These are phyloP conservation scores for Alternaria viburni DNA, from an alignment of 2,329 filamentous ascomycete species.

Conservation along the genomic window DNA sequence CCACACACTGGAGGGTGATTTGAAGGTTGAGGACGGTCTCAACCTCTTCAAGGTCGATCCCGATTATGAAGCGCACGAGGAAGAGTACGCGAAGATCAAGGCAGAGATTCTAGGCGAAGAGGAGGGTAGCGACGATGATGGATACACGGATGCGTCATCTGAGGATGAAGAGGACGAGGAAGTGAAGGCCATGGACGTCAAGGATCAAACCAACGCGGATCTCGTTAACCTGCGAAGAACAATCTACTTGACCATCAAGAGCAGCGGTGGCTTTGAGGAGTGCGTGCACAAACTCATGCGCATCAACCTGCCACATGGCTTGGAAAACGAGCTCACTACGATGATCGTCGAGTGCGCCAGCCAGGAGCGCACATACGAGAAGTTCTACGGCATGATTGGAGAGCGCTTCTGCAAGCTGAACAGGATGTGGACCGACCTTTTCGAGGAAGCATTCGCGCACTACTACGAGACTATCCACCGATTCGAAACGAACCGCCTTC, in stretches of 20 bases:
- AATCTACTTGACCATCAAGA: conserved; percentile 98
- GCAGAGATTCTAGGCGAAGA: conserved; percentile 89
- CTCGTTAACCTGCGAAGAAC: conserved; percentile 90
- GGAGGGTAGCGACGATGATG: conserved; percentile 72
- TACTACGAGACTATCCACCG: conserved; percentile 98
- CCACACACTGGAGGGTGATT: conserved; percentile 74
- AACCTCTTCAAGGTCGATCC: conserved; percentile 96
- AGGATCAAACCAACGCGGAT: conserved; percentile 96
- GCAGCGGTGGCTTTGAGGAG: conserved; percentile 94
- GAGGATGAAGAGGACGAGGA: conserved; percentile 77
- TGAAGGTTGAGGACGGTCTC: conserved; percentile 81
- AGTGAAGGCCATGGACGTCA: conserved; percentile 88
- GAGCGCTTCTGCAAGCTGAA: conserved; percentile 97
- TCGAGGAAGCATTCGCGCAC: conserved; percentile 86
- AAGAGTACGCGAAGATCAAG: conserved; percentile 86
- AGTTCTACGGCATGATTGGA: conserved; percentile 93
- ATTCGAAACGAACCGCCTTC: conserved; percentile 91
- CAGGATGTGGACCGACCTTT: conserved; percentile 89
- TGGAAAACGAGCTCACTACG: conserved; percentile 88
- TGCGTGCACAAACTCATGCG: conserved; percentile 93
- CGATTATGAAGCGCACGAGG: conserved; percentile 89
- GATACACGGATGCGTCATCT: conserved; percentile 69
- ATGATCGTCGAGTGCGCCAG: conserved; percentile 98
- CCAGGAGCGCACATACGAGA: conserved; percentile 95
- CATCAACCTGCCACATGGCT: conserved; percentile 82